Base-by-base conservation (phyloP, 768 basidiomycete species). In the Collybia sp. region DNA sequence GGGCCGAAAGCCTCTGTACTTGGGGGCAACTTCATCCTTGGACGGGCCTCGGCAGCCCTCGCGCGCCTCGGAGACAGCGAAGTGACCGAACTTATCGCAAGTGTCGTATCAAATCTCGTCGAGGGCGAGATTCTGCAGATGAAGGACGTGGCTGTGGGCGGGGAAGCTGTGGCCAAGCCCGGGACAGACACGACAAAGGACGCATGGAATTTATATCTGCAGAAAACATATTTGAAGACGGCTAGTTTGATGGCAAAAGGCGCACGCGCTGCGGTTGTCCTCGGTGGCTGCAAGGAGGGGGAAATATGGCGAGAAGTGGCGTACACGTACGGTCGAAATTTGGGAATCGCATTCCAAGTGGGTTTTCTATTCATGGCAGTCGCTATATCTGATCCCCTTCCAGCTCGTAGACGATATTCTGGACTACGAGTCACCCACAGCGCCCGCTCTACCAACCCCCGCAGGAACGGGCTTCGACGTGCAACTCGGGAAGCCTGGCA, bases 91-190 rank as follows among this genome's bases (percentile, higher is more conserved):
- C 73, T 97, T 43, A 85, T 95, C 35, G 80, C 92, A 1, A 83
- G 83, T 49, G 85, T 94, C 30, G 78, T 94, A 40, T 82, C 88
- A 0, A 94, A 95, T 59, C 70, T 96, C 10, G 92, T 94, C 12
- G 94, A 96, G 58, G 93, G 93, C 3, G 94, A 96, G 67, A 88
- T 97, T 37, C 64, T 95, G 68, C 94, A 97, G 66, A 77, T 84
- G 70, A 73, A 75, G 56, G 72, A 76, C 36, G 67, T 83, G 2
- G 66, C 70, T 12, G 63, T 66, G 15, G 61, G 55, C n/a, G 55
- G 55, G 12, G 25, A 8, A 4, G 63, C 58, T 19, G 49, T 46
- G 39, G 54, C 48, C 1, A 50, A 40, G 41, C 51, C 45, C 10
- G 48, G 49, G 33, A 34, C 25, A 13, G 30, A 42, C 25, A 57